Percentiles rank a stretch among this genome's conserved stretches.
These are phyloP conservation scores for Cairneyella variabilis DNA, from an alignment of 495 filamentous ascomycete species.

Conservation along the genomic window DNA sequence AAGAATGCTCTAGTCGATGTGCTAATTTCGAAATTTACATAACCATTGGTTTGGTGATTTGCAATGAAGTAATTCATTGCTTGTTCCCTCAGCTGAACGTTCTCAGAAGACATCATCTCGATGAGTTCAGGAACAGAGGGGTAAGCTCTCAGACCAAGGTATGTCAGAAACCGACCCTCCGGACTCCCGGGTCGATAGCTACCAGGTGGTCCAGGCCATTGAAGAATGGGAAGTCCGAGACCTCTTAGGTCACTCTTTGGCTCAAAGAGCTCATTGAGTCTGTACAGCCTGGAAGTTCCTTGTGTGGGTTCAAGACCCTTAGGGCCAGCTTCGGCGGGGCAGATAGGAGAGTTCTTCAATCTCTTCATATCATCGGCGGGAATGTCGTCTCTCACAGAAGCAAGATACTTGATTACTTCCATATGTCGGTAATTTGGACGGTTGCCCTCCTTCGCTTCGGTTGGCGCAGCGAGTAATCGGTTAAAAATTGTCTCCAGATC, in stretches of 20 bases:
- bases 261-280: conserved; percentile 80
- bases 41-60: conserved; percentile 73
- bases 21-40: conserved; percentile 55
- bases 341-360: conserved; percentile 72
- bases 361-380: conserved; percentile 77
- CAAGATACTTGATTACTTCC: conserved; percentile 89
- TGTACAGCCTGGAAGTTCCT: conserved; percentile 51
- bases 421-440: conserved; percentile 59
- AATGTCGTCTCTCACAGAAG: conserved; percentile 87
- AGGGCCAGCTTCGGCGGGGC: conserved; percentile 67
- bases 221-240: conserved; percentile 72
- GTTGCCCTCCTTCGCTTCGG: conserved; percentile 54
- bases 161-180: conserved; percentile 69
- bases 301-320: conserved; percentile 37
- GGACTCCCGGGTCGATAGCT: conserved; percentile 54
- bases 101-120: conserved; percentile 65
- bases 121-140: conserved; percentile 70
- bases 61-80: conserved; percentile 80
- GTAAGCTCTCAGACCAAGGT: conserved; percentile 64
- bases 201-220: conserved; percentile 69
- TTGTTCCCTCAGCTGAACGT: conserved; percentile 53
- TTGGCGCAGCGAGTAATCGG: conserved; percentile 59
- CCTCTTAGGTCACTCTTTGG: conserved; percentile 67
- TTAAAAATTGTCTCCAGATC: conserved; percentile 92
- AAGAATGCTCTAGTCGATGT: conserved; percentile 61